A percentile compares a stretch with the other conserved stretches of the same genome.
These are phyloP conservation scores for Diplodia sapinea DNA, from an alignment of 2,329 filamentous ascomycete species.

Conservation along the genomic window DNA sequence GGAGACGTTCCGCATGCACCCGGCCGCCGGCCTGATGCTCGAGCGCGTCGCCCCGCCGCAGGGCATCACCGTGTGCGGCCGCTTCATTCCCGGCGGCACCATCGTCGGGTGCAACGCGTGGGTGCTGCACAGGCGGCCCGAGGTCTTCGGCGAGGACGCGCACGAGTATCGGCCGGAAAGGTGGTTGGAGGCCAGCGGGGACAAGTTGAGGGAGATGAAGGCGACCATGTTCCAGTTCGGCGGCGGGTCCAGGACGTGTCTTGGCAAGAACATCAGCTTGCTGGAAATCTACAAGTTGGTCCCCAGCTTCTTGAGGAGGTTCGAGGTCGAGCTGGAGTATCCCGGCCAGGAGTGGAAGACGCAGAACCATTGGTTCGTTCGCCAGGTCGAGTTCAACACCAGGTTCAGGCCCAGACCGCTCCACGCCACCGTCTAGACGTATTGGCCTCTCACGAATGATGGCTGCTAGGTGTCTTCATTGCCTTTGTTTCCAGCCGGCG, in stretches of 20 bases:
- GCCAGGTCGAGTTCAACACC: slow-evolving; percentile 53
- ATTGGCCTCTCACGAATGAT: neutral
- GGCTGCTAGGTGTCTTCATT: neutral
- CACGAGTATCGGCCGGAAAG: slow-evolving; percentile 72
- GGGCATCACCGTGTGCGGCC: slow-evolving; percentile 68
- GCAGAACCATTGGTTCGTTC: slow-evolving; percentile 62
- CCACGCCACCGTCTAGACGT: slow-evolving; percentile 22
- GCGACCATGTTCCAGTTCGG: slow-evolving; percentile 76
- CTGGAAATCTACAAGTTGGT: slow-evolving; percentile 60
- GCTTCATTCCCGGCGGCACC: slow-evolving; percentile 70
- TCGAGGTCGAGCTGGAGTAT: slow-evolving; percentile 59
- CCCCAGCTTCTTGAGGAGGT: slow-evolving; percentile 66
- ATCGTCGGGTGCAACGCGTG: slow-evolving; percentile 77
- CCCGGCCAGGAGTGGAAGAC: slow-evolving; percentile 53
- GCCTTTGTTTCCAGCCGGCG: neutral
- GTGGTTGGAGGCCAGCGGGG: slow-evolving; percentile 63
- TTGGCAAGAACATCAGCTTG: slow-evolving; percentile 61
- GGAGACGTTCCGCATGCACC: slow-evolving; percentile 77
- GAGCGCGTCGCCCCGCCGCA: slow-evolving; percentile 73
- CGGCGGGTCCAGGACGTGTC: slow-evolving; percentile 71
- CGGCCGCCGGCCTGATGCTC: slow-evolving; percentile 72
- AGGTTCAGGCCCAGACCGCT: slow-evolving; percentile 44
- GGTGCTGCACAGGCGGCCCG: slow-evolving; percentile 71
- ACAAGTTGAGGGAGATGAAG: slow-evolving; percentile 69
- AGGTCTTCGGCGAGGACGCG: slow-evolving; percentile 71